Evolutionary conservation across 129 eudicot species (phyloP), one percentile per base, ranked within the genome.

Genomic region (Flaveria sonorensis): DNA sequence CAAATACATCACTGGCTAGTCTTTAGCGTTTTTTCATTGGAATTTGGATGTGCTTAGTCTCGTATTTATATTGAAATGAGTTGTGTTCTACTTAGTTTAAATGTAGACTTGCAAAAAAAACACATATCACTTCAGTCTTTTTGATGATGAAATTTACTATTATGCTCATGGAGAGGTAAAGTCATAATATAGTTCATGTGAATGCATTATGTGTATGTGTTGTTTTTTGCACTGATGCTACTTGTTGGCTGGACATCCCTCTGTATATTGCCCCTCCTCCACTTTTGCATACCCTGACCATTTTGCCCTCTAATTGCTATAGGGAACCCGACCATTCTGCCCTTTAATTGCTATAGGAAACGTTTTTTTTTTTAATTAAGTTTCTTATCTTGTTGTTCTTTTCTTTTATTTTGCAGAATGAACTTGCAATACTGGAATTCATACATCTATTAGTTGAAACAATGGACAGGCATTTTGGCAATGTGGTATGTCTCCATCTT

Each of bases 391-490:
- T 62, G 16, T 10, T n/a, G 30, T 52, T n/a, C 23, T 16, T 61
- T 72, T 8, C 74, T 68, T 36, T 24, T 8, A 11, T 28, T 28
- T 28, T 30, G 72, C 28, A 87, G 84, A 87, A 89, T 24, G 92
- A 91, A 81, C 92, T 91, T 62, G 97, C 97, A 19, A 88, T 91
- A 43, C 52, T 91, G 89, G 94, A 88, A 70, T 91, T 91, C 84
- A 91, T 88, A 52, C 94, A 88, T 75, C 82, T 87, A 40, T 77
- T 88, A 81, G 97, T 91, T 70, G 96, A 91, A 84, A 91, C 91
- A 59, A 91, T 91, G 97, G 97, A 91, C 79, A 87, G 92, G 18
- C 97, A 91, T 79, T 91, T 91, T 77, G 94, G 97, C 83, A 91
- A 91, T 84, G 97, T 88, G 87, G 92, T 88, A 81, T 77, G 90